A percentile compares a stretch with the other conserved stretches of the same genome.
phyloP scores from a whole-genome alignment of 176 grass and related monocot species.

The Alloteropsis semialata region DNA sequence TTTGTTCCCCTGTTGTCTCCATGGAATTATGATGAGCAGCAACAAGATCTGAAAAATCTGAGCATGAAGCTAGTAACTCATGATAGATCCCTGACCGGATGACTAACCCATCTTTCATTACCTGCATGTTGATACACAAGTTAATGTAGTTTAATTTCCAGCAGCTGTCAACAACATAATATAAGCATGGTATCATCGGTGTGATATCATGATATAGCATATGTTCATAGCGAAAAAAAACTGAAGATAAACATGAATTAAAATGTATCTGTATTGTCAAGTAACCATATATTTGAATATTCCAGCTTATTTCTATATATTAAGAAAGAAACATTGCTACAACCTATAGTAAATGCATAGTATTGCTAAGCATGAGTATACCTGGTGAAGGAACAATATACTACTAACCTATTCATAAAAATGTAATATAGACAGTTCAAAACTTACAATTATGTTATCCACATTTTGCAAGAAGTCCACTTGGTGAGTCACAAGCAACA shows the following conservation, averaged over 20 bases:
- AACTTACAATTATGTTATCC: conserved; percentile 57
- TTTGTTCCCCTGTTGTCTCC: conserved; percentile 56
- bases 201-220: neutral
- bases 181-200: neutral
- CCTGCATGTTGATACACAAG: conserved; percentile 39
- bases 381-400: neutral
- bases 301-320: neutral
- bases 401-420: neutral
- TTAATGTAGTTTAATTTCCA: neutral
- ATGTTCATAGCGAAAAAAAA: neutral
- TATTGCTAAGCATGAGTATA: neutral
- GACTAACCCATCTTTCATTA: conserved; percentile 72
- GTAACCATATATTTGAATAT: neutral
- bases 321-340: neutral
- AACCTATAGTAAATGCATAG: neutral
- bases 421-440: neutral
- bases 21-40: conserved; percentile 92
- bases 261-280: neutral
- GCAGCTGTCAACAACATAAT: neutral
- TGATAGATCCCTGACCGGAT: conserved; percentile 66
- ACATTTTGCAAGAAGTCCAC: conserved; percentile 68
- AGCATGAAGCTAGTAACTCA: conserved; percentile 51
- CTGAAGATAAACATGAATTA: neutral
- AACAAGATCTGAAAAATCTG: conserved; percentile 76
- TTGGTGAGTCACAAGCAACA: conserved; percentile 86